phyloP scores from a whole-genome alignment of 2,329 filamentous ascomycete genomes.

The Fusarium irregulare region DNA sequence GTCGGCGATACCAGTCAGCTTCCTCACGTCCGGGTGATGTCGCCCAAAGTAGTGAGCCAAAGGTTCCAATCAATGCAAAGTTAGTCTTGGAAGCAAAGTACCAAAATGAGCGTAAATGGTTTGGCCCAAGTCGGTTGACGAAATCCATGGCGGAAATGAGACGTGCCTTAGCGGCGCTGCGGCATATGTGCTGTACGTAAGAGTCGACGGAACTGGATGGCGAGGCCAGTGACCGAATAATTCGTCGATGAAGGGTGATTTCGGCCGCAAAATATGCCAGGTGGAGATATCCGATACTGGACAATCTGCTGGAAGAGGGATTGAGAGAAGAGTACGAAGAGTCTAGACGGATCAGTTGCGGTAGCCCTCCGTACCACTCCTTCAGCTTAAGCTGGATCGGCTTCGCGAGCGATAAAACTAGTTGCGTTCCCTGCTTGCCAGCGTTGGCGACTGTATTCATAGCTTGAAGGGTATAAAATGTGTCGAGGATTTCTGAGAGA shows the following conservation, averaged over 20 bases:
- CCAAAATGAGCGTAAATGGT: slow-evolving; percentile 93
- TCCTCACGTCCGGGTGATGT: slow-evolving; percentile 89
- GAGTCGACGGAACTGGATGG: slow-evolving; percentile 67
- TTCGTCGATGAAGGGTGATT: slow-evolving; percentile 91
- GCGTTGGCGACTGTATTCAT: slow-evolving; percentile 75
- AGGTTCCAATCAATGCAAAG: slow-evolving; percentile 94
- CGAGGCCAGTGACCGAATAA: slow-evolving; percentile 79
- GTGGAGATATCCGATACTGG: slow-evolving; percentile 81
- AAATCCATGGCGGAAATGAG: slow-evolving; percentile 98
- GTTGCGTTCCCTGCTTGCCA: slow-evolving; percentile 75
- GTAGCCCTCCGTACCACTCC: slow-evolving; percentile 82
- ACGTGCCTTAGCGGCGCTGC: slow-evolving; percentile 91
- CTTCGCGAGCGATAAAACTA: slow-evolving; percentile 80
- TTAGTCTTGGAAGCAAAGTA: slow-evolving; percentile 89
- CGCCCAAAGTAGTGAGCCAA: slow-evolving; percentile 89
- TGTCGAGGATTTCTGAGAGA: slow-evolving; percentile 82
- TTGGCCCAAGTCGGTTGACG: slow-evolving; percentile 88
- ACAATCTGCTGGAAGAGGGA: slow-evolving; percentile 59
- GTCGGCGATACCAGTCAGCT: slow-evolving; percentile 88
- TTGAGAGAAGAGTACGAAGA: slow-evolving; percentile 56
- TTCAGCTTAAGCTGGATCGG: slow-evolving; percentile 85
- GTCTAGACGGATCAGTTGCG: slow-evolving; percentile 74
- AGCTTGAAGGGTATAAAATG: slow-evolving; percentile 84
- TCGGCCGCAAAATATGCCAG: slow-evolving; percentile 94
- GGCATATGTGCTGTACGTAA: slow-evolving; percentile 91